Evolutionary conservation across 2,329 filamentous ascomycete species (phyloP), one percentile per base, ranked within the genome.

Genomic region (Hymenoscyphus scutula): DNA sequence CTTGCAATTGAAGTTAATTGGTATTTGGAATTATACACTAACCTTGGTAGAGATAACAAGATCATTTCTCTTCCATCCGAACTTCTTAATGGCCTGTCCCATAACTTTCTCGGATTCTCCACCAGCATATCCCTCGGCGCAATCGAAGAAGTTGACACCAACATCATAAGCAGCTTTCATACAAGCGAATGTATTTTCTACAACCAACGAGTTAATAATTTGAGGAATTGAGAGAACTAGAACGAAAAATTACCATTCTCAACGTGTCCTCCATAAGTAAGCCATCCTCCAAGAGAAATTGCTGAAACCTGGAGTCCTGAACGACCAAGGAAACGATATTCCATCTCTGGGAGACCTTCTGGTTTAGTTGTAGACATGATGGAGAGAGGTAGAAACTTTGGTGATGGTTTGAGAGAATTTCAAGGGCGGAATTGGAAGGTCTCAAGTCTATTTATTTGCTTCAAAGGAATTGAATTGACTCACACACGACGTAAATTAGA

Each of bases 251-350:
- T 77, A 86, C 86, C 84, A 72, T 86, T 83, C 61, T 87, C 85
- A 32, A 91, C 86, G 68, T 90, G 87, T 19, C 88, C 89, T 60
- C 89, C 89, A 68, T 90, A 91, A 0, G 89, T 92, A 59, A 92
- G 80, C 87, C 87, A 88, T 68, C 86, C 84, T 63, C 86, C 89
- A 2, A 92, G 80, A 1, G 87, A 88, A 65, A 92, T 88, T 54
- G 86, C 82, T 30, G 89, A 92, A 37, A 92, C 88, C 74, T 91
- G 86, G 19, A 92, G 81, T 60, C 89, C 89, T 17, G 87, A 89
- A 45, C 83, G 83, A 71, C 89, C 89, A 7, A 91, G 81, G 76
- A 85, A 86, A 68, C 89, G 86, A 76, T 91, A 91, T 71, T 88
- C 80, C 89, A 90, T 91, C 60, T 75, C 77, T 59, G 76, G 79